Evolutionary conservation across 495 filamentous ascomycete genomes (phyloP).

Genomic region (Penicillium ochrochloron): DNA sequence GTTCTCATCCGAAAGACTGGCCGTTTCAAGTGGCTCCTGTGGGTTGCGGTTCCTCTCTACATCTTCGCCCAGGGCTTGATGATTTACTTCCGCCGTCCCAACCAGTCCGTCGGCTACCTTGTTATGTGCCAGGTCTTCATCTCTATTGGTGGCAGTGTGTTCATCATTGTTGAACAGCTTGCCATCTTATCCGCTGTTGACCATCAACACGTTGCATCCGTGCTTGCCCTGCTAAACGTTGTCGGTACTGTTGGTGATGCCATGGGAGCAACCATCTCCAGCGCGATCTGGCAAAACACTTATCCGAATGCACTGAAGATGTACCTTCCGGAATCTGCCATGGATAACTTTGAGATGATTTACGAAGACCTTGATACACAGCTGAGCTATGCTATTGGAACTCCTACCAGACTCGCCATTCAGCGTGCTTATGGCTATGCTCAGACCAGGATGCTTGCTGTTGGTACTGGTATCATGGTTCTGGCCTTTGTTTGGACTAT

Average conservation of each 20-base stretch:
- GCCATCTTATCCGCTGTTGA: constrained; percentile 66
- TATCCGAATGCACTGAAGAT: constrained; percentile 56
- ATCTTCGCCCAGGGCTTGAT: constrained; percentile 62
- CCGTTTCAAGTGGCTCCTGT: constrained; percentile 56
- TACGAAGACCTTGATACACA: constrained; percentile 57
- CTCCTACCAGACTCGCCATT: constrained; percentile 58
- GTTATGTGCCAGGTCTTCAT: constrained; percentile 77
- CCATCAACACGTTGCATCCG: constrained; percentile 67
- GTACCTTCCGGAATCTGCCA: constrained; percentile 56
- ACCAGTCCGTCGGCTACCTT: constrained; percentile 61
- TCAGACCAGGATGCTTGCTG: constrained; percentile 60
- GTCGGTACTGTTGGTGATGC: constrained; percentile 66
- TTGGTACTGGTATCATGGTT: constrained; percentile 48
- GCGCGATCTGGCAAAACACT: constrained; percentile 67
- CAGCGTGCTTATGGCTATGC: constrained; percentile 58
- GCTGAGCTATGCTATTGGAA: constrained; percentile 56
- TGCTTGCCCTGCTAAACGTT: constrained; percentile 65
- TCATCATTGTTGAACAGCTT: constrained; percentile 67
- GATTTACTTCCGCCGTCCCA: constrained; percentile 66
- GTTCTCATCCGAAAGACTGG: constrained; percentile 59
- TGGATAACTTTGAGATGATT: constrained; percentile 49
- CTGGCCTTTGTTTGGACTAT: constrained; percentile 51
- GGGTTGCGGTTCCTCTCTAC: constrained; percentile 61
- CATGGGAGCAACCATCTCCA: constrained; percentile 63
- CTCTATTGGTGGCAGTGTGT: constrained; percentile 61